These are phyloP conservation scores for Stromatinia cepivora DNA, from an alignment of 2,329 filamentous ascomycete species.

Conservation along the genomic window DNA sequence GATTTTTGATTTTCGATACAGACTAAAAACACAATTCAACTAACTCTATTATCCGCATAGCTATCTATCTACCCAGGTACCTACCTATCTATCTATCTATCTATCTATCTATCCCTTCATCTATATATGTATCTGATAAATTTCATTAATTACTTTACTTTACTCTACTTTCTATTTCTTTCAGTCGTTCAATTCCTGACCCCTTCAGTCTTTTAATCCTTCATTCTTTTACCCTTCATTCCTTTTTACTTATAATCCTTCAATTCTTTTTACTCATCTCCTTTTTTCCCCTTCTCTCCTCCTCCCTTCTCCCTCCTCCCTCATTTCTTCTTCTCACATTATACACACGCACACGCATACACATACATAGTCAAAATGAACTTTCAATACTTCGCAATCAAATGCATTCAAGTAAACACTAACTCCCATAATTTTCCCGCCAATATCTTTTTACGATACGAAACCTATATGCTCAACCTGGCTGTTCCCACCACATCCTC, in stretches of 20 bases:
- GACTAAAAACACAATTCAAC: too few species aligned
- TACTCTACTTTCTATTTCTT: too few species aligned
- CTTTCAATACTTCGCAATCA: neutral
- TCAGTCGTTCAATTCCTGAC: neutral
- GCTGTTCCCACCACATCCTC: neutral
- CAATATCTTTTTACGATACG: neutral
- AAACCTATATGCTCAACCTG: neutral
- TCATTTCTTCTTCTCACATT: too few species aligned
- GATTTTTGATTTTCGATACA: too few species aligned
- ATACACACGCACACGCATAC: neutral
- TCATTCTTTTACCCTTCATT: neutral
- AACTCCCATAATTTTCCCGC: constrained; percentile 10
- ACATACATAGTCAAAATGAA: neutral
- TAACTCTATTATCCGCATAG: too few species aligned
- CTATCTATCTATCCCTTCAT: too few species aligned
- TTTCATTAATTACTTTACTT: too few species aligned
- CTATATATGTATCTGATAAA: too few species aligned
- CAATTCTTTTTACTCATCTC: neutral
- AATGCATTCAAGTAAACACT: constrained; percentile 10
- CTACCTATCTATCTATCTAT: too few species aligned
- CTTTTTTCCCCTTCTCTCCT: neutral
- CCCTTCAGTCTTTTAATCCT: neutral
- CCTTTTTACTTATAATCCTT: too few species aligned
- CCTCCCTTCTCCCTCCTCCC: neutral
- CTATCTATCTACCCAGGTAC: too few species aligned